A percentile compares a stretch with the other conserved stretches of the same genome.
Conservation (phyloP, 805 yeast species). For the Ogataea salicorniae region DNA sequence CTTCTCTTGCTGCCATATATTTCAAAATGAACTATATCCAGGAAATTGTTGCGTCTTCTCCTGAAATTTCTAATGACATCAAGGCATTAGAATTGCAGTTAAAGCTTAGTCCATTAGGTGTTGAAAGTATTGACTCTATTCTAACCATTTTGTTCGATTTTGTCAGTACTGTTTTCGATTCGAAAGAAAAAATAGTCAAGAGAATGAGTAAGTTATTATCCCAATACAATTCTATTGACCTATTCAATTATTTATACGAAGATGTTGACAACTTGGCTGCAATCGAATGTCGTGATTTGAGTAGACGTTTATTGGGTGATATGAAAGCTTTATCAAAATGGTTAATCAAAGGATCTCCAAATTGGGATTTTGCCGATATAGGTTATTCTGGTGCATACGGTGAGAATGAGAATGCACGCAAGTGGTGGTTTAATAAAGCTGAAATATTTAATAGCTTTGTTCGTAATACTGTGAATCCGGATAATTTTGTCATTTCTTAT, state of each 20-base stretch:
- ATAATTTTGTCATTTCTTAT: conserved; percentile 32
- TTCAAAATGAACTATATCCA: conserved; percentile 32
- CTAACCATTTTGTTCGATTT: conserved; percentile 32
- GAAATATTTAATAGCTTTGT: conserved; percentile 32
- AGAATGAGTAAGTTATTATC: conserved; percentile 38
- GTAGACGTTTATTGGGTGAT: conserved; percentile 36
- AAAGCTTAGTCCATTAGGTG: conserved; percentile 43
- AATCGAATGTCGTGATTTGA: conserved; percentile 42
- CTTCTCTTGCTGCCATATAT: conserved; percentile 42
- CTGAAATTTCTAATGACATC: conserved; percentile 15
- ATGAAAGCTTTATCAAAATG: conserved; percentile 31
- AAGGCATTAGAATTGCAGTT: conserved; percentile 43
- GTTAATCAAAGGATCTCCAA: conserved; percentile 38
- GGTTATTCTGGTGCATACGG: conserved; percentile 25
- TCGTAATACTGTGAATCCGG: conserved; percentile 18
- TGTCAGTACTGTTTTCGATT: conserved; percentile 15
- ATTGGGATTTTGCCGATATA: conserved; percentile 21
- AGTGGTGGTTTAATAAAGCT: conserved; percentile 42
- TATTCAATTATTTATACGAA: conserved; percentile 41
- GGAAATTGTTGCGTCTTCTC: conserved; percentile 35
- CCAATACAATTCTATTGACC: conserved; percentile 43
- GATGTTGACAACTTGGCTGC: conserved; percentile 35
- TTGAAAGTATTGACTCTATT: conserved; percentile 31
- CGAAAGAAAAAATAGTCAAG: conserved; percentile 7
- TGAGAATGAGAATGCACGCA: conserved; percentile 29